Evolutionary conservation across 805 yeast genomes (phyloP).

Genomic region (Saturnispora hagleri): DNA sequence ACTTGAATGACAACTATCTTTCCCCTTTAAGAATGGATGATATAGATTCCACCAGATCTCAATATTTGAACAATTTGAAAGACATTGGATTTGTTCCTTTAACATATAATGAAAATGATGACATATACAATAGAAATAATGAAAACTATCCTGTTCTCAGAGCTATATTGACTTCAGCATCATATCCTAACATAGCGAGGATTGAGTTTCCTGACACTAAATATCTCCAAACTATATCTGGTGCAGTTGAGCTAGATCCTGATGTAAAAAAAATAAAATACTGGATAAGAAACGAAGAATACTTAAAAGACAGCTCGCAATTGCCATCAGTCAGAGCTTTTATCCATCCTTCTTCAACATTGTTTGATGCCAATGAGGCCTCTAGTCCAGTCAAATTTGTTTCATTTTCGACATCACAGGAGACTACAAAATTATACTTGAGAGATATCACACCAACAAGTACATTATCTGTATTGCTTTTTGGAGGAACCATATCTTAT

Average conservation of each 20-base stretch:
- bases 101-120: slow-evolving; percentile 27
- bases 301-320: slow-evolving; percentile 23
- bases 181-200: slow-evolving; percentile 75
- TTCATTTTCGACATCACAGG: slow-evolving; percentile 48
- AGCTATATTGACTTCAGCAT: slow-evolving; percentile 69
- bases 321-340: slow-evolving; percentile 66
- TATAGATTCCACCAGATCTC: slow-evolving; percentile 59
- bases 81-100: slow-evolving; percentile 73
- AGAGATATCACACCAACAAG: slow-evolving; percentile 75
- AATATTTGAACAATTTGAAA: slow-evolving; percentile 58
- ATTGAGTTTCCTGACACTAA: slow-evolving; percentile 79
- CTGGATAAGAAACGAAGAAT: slow-evolving; percentile 62
- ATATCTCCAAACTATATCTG: slow-evolving; percentile 57
- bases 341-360: slow-evolving; percentile 76
- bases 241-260: slow-evolving; percentile 79
- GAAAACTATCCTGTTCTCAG: slow-evolving; percentile 44
- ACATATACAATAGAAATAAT: slow-evolving; percentile 40
- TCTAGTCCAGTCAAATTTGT: slow-evolving; percentile 36
- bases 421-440: slow-evolving; percentile 58
- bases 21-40: slow-evolving; percentile 62
- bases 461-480: slow-evolving; percentile 61
- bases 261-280: slow-evolving; percentile 66
- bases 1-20: slow-evolving; percentile 46
- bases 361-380: slow-evolving; percentile 37
- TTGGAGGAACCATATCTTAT: slow-evolving; percentile 67